Evolutionary conservation across 768 basidiomycete species (phyloP), one percentile per base, ranked within the genome.

Genomic region (Tylopilus vinaceipallidus): DNA sequence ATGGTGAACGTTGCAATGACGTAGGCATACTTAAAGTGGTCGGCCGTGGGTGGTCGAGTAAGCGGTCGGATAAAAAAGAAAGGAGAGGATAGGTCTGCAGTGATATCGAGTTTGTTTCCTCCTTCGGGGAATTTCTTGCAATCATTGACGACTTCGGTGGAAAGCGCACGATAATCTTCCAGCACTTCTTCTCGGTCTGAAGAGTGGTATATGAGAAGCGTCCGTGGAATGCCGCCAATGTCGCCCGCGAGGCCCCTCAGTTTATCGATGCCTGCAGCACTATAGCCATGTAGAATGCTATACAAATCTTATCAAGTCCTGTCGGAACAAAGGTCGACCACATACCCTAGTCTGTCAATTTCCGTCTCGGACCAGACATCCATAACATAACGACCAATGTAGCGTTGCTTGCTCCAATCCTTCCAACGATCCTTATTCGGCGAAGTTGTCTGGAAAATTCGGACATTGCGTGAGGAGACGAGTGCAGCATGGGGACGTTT

Each of bases 341-440:
- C 47, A 34, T 13, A 53, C 50, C 34, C 39, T 1, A 42, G 49
- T 1, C 38, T 6, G 14, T 0, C 9, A 8, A 50, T 16, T n/a
- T 51, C 53, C 3, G 42, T 1, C 14, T 36, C n/a, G 2, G 27
- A 26, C 48, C 48, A 53, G 17, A 53, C 17, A 16, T 49, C 26
- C 52, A 49, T 52, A 1, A 48, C 22, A 4, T 38, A 48, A 17
- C 27, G 12, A 4, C 3, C 0, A 2, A 41, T 34, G 0, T 26
- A 23, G 13, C 3, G 2, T 3, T 42, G 26, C 9, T 43, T 47
- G 7, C 30, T 54, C 53, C 53, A 54, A 16, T 36, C 22, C 5
- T 39, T 38, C 45, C 45, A 51, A 2, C 26, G 35, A 0, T 1
- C 16, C 3, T 8, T 6, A 14, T 23, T 7, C 13, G 45, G 42